These are phyloP conservation scores for Acanthamoeba castellanii DNA, from an alignment of 208 protist species.

Conservation along the genomic window DNA sequence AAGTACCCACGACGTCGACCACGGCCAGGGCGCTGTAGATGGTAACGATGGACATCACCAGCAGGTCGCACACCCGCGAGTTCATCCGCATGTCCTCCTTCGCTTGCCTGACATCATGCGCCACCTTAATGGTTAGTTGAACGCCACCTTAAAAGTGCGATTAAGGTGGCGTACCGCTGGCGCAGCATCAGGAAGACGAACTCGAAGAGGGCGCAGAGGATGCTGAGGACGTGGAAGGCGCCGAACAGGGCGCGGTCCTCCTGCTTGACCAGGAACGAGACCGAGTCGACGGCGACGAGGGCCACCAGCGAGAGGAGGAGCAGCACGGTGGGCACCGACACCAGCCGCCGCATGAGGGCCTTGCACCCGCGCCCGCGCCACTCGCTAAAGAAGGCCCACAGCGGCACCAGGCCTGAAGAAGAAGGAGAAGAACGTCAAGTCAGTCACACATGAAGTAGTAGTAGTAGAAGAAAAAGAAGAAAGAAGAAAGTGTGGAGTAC, in stretches of 20 bases:
- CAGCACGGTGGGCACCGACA: slow-evolving; percentile 20
- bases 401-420: not conserved
- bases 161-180: slow-evolving; percentile 4
- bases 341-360: not conserved
- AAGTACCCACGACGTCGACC: slow-evolving; percentile 23
- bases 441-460: too few relatives aligned
- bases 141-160: not conserved
- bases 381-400: slow-evolving; percentile 49
- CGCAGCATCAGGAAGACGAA: slow-evolving; percentile 36
- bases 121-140: not conserved
- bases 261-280: slow-evolving; percentile 61
- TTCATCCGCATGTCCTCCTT: slow-evolving; percentile 59
- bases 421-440: not conserved
- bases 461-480: not conserved
- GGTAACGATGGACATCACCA: slow-evolving; percentile 26
- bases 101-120: not conserved
- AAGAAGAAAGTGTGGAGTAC: not conserved
- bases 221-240: slow-evolving; percentile 59
- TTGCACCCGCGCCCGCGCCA: not conserved
- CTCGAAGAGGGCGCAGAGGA: slow-evolving; percentile 12
- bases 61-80: slow-evolving; percentile 7
- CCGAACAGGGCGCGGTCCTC: slow-evolving; percentile 45
- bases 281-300: slow-evolving; percentile 30
- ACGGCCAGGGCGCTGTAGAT: slow-evolving; percentile 50
- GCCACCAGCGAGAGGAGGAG: slow-evolving; percentile 1